These are phyloP conservation scores for Cymbopogon citratus DNA, from an alignment of 176 grass and related monocot species.

Conservation along the genomic window DNA sequence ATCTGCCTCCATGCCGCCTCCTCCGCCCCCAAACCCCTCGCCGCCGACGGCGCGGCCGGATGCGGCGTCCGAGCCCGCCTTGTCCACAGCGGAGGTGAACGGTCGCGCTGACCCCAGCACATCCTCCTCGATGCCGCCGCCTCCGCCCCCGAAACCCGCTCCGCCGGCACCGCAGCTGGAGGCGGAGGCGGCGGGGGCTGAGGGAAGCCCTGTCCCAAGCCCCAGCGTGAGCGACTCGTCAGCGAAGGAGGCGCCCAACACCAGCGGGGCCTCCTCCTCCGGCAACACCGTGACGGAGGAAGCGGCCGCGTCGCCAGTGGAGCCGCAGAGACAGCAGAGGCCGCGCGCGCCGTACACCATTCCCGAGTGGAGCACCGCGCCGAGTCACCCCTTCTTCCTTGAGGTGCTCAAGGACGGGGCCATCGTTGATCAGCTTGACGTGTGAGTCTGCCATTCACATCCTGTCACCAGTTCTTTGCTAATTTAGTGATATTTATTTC, in stretches of 20 bases:
- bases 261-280: neutral
- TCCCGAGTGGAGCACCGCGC: constrained; percentile 73
- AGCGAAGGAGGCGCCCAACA: neutral
- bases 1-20: constrained; percentile 16
- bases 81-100: neutral
- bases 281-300: constrained; percentile 17
- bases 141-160: neutral
- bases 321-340: constrained; percentile 21
- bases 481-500: neutral
- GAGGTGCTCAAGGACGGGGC: constrained; percentile 89
- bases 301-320: constrained; percentile 7
- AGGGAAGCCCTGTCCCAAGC: constrained; percentile 26
- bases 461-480: neutral
- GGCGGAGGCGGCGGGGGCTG: neutral
- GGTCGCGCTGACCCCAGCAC: constrained; percentile 29
- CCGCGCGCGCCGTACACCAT: constrained; percentile 62
- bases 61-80: neutral
- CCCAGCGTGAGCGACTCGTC: constrained; percentile 20
- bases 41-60: neutral
- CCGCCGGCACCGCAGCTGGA: neutral
- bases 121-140: constrained; percentile 24
- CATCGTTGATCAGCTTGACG: constrained; percentile 73
- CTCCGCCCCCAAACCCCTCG: constrained; percentile 20
- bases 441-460: constrained; percentile 38
- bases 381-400: constrained; percentile 69